Evolutionary conservation across 805 yeast genomes (phyloP), one percentile per base, ranked within the genome.

Genomic region (Candida nemodendra): DNA sequence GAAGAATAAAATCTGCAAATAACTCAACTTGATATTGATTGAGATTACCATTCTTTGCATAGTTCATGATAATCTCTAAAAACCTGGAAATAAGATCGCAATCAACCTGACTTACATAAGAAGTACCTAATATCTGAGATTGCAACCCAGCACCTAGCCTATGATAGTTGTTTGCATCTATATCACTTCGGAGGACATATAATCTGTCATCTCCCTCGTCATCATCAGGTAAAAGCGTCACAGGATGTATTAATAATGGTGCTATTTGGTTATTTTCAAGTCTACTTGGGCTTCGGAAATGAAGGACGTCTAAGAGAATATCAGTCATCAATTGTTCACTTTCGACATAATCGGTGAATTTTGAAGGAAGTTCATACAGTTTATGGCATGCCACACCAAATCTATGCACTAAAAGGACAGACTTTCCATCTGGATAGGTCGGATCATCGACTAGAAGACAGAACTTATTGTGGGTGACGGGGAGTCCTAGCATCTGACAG

Each of bases 41-140:
- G 2, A 34, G 12, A 6, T 17, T 15, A n/a, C 32, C 25, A 14
- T 25, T 17, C 27, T 4, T 18, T 3, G 11, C 14, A 17, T 18
- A 17, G 19, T 17, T 27, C 12, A 25, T 9, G 18, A 32, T 11
- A 9, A 24, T 17, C 7, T 21, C 28, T 21, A 30, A 17, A 17
- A 38, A 5, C 11, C 31, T 17, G 14, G 18, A 12, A 25, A 33
- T 12, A 18, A 34, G 9, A 7, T 22, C 32, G 16, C 30, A 23
- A 22, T 28, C 36, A n/a, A 27, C 28, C 23, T 25, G 32, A 4
- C 34, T 21, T 6, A 39, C 34, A 17, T 23, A 35, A 14, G 14
- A 16, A 11, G 38, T 39, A 5, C 46, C 46, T 11, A 39, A 27
- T 19, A 42, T 39, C 14, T 42, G 43, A 9, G 30, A n/a, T 18